These are phyloP conservation scores for Hyaloscypha finlandica DNA, from an alignment of 495 filamentous ascomycete species.

Conservation along the genomic window DNA sequence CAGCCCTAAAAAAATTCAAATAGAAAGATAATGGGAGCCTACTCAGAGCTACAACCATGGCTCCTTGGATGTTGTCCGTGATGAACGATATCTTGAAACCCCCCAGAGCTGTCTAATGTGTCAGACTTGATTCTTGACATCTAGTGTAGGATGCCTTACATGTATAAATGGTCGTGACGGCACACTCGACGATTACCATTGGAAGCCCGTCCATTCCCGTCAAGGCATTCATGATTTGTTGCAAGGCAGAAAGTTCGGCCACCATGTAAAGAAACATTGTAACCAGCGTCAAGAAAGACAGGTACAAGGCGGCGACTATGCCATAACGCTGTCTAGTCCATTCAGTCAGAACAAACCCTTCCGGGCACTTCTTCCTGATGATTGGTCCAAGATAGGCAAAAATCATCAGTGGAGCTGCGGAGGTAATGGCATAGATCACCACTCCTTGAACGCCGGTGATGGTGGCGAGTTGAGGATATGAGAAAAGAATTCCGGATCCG, in stretches of 20 bases:
- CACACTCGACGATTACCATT: constrained; percentile 69
- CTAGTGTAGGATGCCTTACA: constrained; percentile 47
- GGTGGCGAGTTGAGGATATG: constrained; percentile 79
- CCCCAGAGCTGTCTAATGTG: constrained; percentile 56
- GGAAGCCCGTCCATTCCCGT: constrained; percentile 74
- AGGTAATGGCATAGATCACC: constrained; percentile 69
- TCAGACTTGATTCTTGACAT: constrained; percentile 10
- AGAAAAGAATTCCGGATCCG: constrained; percentile 75
- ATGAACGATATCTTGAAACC: constrained; percentile 78
- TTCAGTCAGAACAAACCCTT: constrained; percentile 78
- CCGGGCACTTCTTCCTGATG: constrained; percentile 70
- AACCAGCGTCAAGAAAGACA: constrained; percentile 66
- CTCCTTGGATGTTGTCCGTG: constrained; percentile 76
- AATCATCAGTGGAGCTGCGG: constrained; percentile 63
- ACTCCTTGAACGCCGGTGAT: constrained; percentile 74
- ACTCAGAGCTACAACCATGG: constrained; percentile 65
- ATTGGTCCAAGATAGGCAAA: constrained; percentile 72
- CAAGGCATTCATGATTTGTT: constrained; percentile 70
- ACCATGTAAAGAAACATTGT: constrained; percentile 84
- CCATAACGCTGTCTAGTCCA: constrained; percentile 78
- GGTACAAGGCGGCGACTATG: constrained; percentile 59
- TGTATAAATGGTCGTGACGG: constrained; percentile 75
- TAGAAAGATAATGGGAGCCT: not conserved
- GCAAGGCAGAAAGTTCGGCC: constrained; percentile 70
- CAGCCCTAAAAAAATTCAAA: not conserved